Percentiles rank a stretch among this genome's conserved stretches.
These are phyloP conservation scores for Neurospora sp. DNA, from an alignment of 495 filamentous ascomycete species.

Conservation along the genomic window DNA sequence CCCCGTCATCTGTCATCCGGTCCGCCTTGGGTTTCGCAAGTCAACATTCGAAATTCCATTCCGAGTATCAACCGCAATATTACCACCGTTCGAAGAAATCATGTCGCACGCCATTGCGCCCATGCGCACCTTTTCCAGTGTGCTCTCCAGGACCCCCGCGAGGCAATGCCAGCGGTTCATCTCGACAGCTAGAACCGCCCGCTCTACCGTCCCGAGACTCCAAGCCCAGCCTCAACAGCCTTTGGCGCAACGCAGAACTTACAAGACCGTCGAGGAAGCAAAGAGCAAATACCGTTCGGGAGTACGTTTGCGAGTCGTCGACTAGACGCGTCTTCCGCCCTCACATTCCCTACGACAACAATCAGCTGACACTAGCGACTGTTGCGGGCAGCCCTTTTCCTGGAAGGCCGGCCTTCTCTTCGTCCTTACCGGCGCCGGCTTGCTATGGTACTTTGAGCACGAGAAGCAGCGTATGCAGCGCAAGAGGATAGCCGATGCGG, in stretches of 20 bases:
- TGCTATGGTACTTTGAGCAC: constrained; percentile 79
- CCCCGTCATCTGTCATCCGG: background rate
- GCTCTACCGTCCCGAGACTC: constrained; percentile 5
- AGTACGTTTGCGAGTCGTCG: constrained; percentile 18
- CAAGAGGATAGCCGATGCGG: constrained; percentile 75
- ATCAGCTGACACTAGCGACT: background rate
- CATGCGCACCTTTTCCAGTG: constrained; percentile 14
- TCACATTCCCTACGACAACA: constrained; percentile 1
- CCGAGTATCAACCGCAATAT: background rate
- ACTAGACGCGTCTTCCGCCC: background rate
- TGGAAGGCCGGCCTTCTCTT: constrained; percentile 83
- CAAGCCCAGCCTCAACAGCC: constrained; percentile 20
- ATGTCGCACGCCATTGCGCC: constrained; percentile 20
- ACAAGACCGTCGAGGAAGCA: constrained; percentile 46
- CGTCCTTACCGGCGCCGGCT: constrained; percentile 60
- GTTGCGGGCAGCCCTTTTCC: constrained; percentile 61
- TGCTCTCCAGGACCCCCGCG: constrained; percentile 9
- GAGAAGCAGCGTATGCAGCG: constrained; percentile 86
- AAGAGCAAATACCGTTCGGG: constrained; percentile 42
- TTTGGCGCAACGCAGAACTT: constrained; percentile 25
- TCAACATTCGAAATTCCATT: background rate
- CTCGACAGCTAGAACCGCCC: constrained; percentile 15
- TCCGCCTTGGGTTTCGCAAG: background rate
- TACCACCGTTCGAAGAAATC: background rate
- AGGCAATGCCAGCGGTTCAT: constrained; percentile 19